Base-by-base conservation (phyloP, 345 rosid species). In the Hibiscus mutabilis region DNA sequence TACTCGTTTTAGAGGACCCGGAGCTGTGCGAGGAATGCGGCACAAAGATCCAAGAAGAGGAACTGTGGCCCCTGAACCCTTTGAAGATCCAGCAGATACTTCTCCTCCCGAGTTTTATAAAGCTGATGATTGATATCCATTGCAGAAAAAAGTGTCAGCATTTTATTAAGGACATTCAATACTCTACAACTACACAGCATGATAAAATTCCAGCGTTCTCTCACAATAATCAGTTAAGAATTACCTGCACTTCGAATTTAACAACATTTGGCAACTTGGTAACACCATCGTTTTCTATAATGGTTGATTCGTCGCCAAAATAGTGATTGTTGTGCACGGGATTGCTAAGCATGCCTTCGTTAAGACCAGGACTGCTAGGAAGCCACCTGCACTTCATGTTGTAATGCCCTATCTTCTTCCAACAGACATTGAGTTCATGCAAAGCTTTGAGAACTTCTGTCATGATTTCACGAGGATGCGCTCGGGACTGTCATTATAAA, bases 331-430 rank as follows among this genome's bases (percentile, higher is more conserved):
- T 77, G 16, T 82, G 90, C 66, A 72, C 75, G 12, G 82, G 77
- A 78, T 87, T 86, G 60, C 83, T 84, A 51, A 86, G 77, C 88
- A 90, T 91, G 76, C 88, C 90, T 71, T 84, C 88, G 47, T 69
- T 84, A 77, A 82, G 87, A 75, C 83, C 88, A 47, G 88, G 70
- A 73, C 68, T 76, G 66, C 84, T 84, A 68, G 81, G 87, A 82
- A 90, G 78, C 98, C 98, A 92, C 81, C 91, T 83, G 87, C 97
- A 95, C 82, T 90, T 92, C 92, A 95, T 84, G 85, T 92, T 90
- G 84, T 95, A 92, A 62, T 90, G 97, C 61, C 98, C 96, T 27
- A 92, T 92, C 85, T 89, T 95, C 82, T 95, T 92, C 99, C 99
- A 95, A 73, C 87, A 79, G 25, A 90, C 99, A 74, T 85, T 89